Conservation (phyloP, 177 flowering plant genomes). For the Vitis hybrid region DNA sequence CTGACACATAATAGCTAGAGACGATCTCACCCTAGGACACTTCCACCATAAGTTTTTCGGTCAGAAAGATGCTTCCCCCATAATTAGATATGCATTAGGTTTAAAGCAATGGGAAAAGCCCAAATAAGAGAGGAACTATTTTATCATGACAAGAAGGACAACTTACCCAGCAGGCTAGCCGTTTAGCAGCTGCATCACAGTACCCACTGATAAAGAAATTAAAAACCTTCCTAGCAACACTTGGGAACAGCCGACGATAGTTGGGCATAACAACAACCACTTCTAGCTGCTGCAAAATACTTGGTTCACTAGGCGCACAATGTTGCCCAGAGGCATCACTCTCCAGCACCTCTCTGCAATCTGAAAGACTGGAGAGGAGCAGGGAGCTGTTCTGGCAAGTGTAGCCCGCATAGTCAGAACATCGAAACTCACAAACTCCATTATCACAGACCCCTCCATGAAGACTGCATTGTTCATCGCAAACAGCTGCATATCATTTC, state of each 20-base stretch:
- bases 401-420: constrained; percentile 99
- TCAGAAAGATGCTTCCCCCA: too few species aligned
- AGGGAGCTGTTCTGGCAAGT: constrained; percentile 90
- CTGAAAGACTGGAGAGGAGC: constrained; percentile 71
- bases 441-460: constrained; percentile 99
- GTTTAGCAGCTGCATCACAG: constrained; percentile 89
- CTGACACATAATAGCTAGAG: too few species aligned
- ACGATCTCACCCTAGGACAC: too few species aligned
- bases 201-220: constrained; percentile 68
- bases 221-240: constrained; percentile 67
- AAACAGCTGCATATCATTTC: constrained; percentile 68
- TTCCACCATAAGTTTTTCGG: too few species aligned
- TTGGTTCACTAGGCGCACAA: constrained; percentile 94
- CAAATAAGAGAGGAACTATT: background rate
- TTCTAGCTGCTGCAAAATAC: constrained; percentile 91
- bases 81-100: background rate
- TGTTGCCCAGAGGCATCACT: constrained; percentile 75
- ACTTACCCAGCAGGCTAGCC: constrained; percentile 98
- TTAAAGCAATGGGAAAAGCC: background rate
- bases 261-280: constrained; percentile 95
- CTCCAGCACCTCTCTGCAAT: constrained; percentile 74
- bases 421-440: constrained; percentile 95
- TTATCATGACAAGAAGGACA: background rate
- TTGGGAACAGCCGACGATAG: constrained; percentile 85
- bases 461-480: constrained; percentile 97